Evolutionary conservation across 202 grass and related monocot genomes (phyloP), one percentile per base, ranked within the genome.

Genomic region (Carex sylvatica): DNA sequence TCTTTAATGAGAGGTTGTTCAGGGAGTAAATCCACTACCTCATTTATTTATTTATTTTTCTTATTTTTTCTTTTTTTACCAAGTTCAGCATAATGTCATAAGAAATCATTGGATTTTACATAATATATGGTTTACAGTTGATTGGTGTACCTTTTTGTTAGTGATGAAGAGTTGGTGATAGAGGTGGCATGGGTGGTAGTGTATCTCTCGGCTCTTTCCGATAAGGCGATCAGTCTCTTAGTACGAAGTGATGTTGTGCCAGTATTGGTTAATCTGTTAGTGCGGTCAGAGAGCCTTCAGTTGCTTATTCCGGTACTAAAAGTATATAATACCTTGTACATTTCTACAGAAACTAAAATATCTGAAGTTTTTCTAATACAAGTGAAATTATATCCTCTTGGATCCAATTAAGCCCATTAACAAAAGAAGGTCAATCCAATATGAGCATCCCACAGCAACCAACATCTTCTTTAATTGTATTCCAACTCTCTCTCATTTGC

Each of bases 151-250:
- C 23, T 80, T 69, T 19, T 79, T 87, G 10, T 86, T 73, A 99
- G 96, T 76, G 93, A 96, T 77, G 93, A 99, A 80, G 93, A 96
- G 53, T 59, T 99, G 23, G 91, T 85, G 70, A 99, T 91, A 75
- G 96, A 99, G 90, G 93, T 99, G 73, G 93, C 93, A 9, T 99
- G 96, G 96, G 89, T 99, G 58, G 84, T 99, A 16, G 92, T 99
- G 7, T 99, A 99, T 91, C 86, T 99, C 66, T 99, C 96, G 85
- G 93, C 88, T 76, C 91, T 95, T 89, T 95, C 93, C 74, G 89
- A 99, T 90, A 91, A 87, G 54, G 89, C 86, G 64, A 80, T 82
- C 40, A 82, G 68, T 65, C 84, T 90, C 64, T 87, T 95, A 66
- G 84, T 83, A 77, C 88, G 76, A 90, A 93, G 88, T 79, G 80